Evolutionary conservation across 2,329 filamentous ascomycete genomes (phyloP).

Genomic region (Mollisia scopiformis): DNA sequence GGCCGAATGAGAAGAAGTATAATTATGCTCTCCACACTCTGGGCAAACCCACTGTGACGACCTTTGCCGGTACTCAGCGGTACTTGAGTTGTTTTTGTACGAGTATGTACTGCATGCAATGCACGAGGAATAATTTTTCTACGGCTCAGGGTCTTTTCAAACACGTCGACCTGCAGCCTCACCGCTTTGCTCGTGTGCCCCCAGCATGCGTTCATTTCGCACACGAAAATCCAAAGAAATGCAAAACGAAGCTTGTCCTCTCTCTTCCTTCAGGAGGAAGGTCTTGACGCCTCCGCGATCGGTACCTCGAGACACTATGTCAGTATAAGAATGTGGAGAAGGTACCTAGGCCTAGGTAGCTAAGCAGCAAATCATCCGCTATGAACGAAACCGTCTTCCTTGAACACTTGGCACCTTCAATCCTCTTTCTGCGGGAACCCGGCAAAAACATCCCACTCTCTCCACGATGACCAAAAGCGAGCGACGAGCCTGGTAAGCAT

Average conservation of each 20-base stretch:
- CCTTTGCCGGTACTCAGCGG: slow-evolving; percentile 2
- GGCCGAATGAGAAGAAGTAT: background rate
- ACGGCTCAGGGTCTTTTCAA: background rate
- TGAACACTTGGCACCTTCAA: background rate
- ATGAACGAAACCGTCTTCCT: background rate
- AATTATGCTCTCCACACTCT: slow-evolving; percentile 3
- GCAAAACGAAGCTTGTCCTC: background rate
- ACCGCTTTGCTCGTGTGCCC: slow-evolving; percentile 12
- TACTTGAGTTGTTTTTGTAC: background rate
- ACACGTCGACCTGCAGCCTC: slow-evolving; percentile 17
- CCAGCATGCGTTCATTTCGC: background rate
- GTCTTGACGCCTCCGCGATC: slow-evolving; percentile 1
- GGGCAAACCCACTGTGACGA: background rate
- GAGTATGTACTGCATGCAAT: background rate
- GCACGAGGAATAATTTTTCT: background rate
- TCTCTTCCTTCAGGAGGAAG: background rate
- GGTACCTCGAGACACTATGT: background rate
- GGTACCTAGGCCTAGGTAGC: background rate
- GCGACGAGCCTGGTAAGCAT: background rate
- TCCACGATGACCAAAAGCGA: background rate
- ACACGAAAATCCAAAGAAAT: background rate
- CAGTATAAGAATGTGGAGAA: slow-evolving; percentile 3
- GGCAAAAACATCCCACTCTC: background rate
- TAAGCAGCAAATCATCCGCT: background rate
- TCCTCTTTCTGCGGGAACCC: background rate